Evolutionary conservation across 2,329 filamentous ascomycete species (phyloP).

Genomic region (Aspergillus flavus): DNA sequence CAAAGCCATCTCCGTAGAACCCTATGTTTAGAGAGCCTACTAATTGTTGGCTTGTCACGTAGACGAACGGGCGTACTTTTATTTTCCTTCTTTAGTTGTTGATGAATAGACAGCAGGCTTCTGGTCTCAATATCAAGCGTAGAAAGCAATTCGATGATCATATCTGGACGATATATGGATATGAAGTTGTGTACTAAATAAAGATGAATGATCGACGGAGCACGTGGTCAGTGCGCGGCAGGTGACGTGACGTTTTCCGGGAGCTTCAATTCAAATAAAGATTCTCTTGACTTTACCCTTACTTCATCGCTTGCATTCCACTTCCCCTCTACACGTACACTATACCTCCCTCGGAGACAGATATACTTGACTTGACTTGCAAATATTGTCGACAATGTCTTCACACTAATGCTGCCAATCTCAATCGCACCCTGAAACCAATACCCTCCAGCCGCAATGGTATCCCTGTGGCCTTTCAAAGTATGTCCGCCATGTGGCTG

Average conservation of each 20-base stretch:
- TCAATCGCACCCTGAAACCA: background rate
- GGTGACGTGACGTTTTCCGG: conserved; percentile 1
- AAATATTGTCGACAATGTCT: background rate
- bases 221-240: conserved; percentile 2
- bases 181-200: background rate
- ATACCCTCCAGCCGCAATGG: conserved; percentile 56
- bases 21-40: too few relatives aligned
- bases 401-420: background rate
- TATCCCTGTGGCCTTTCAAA: conserved; percentile 84
- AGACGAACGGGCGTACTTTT: too few relatives aligned
- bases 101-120: background rate
- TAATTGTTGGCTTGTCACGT: too few relatives aligned
- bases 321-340: background rate
- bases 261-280: background rate
- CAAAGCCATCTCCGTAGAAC: too few relatives aligned
- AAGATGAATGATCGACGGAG: conserved; percentile 1
- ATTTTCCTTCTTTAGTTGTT: too few relatives aligned
- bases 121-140: background rate
- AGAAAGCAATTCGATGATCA: background rate
- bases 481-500: conserved; percentile 49
- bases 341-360: background rate
- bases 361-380: background rate
- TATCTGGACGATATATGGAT: background rate
- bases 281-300: conserved; percentile 6
- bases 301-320: background rate